Evolutionary conservation across 2,329 filamentous ascomycete species (phyloP).

Genomic region (Sporothrix luriei): DNA sequence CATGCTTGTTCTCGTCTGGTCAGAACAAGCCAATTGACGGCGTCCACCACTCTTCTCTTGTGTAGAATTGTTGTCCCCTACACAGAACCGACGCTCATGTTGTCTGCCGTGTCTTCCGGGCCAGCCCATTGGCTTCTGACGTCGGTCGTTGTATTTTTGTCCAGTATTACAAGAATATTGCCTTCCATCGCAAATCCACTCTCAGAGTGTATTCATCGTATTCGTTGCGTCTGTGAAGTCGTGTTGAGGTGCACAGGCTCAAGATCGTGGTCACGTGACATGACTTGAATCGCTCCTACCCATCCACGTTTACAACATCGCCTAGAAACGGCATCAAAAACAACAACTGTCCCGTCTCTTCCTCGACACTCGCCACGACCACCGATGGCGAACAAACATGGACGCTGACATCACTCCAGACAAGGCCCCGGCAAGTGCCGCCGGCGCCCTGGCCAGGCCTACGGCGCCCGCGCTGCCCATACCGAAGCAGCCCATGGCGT

Average conservation of each 20-base stretch:
- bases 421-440: conserved; percentile 8
- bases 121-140: neutral
- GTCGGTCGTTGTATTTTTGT: neutral
- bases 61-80: neutral
- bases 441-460: neutral
- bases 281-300: neutral
- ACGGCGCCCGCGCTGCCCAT: conserved; percentile 46
- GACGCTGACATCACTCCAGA: neutral
- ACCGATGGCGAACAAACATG: conserved; percentile 7
- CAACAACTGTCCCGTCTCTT: neutral
- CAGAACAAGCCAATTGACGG: neutral
- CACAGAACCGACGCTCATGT: neutral
- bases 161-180: neutral
- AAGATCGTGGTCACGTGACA: neutral
- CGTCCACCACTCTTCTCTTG: neutral
- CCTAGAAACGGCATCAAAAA: neutral
- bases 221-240: no score
- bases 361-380: neutral
- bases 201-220: no score
- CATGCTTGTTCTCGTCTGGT: neutral
- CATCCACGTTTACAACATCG: conserved; percentile 2
- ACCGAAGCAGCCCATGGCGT: conserved; percentile 46
- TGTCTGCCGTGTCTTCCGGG: neutral
- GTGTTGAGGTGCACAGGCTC: no score
- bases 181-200: neutral